A percentile compares a stretch with the other conserved stretches of the same genome.
These are phyloP conservation scores for Cladosporium austrohemisphaericum DNA, from an alignment of 2,329 filamentous ascomycete species.

Conservation along the genomic window DNA sequence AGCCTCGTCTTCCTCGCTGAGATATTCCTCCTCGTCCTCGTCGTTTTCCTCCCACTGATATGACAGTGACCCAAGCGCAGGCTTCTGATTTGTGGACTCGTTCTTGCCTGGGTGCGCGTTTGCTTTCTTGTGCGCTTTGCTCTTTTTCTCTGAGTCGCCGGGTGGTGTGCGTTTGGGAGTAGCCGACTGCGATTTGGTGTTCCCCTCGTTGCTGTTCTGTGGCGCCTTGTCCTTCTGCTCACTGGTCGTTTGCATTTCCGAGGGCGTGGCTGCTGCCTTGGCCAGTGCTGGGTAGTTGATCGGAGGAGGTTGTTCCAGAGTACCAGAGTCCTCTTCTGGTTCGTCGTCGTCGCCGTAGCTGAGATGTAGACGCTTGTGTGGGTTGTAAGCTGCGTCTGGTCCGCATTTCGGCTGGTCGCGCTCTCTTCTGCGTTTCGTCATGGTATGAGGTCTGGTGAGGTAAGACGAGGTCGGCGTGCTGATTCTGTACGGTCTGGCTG, in stretches of 20 bases:
- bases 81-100: constrained; percentile 24
- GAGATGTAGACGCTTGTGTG: constrained; percentile 32
- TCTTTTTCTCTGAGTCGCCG: not conserved
- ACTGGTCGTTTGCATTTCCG: not conserved
- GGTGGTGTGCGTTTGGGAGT: not conserved
- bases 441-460: constrained; percentile 8
- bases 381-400: constrained; percentile 28
- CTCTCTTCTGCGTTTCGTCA: constrained; percentile 30
- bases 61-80: constrained; percentile 24
- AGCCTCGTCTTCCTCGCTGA: constrained; percentile 29
- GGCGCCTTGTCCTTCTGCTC: not conserved
- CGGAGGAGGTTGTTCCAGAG: constrained; percentile 1
- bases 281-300: constrained; percentile 3
- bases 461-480: no score
- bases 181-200: not conserved
- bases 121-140: not conserved
- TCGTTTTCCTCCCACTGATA: constrained; percentile 21
- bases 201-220: not conserved
- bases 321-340: constrained; percentile 14
- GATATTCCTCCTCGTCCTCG: constrained; percentile 22
- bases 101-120: constrained; percentile 17
- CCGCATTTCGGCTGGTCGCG: constrained; percentile 31
- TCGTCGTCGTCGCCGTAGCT: constrained; percentile 32
- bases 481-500: no score
- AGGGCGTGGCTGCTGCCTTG: not conserved